Percentiles rank a stretch among this genome's conserved stretches.
Conservation (phyloP, 352 stramenopile species). For the Phytopythium boreale region DNA sequence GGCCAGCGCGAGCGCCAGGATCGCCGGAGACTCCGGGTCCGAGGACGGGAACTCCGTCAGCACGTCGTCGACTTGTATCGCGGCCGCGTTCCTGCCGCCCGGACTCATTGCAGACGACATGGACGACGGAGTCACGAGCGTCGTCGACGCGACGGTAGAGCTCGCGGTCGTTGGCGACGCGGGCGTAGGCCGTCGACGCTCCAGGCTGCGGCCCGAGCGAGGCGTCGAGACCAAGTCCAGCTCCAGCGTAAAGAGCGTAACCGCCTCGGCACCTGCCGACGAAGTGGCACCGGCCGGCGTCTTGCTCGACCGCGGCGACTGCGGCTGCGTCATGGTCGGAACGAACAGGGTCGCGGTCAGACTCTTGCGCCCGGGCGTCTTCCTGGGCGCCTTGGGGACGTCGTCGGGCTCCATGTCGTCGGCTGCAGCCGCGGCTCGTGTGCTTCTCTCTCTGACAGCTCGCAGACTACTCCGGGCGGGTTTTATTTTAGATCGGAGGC, state of each 20-base stretch:
- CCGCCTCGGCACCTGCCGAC: not conserved
- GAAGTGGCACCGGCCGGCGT: not conserved
- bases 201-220: not conserved
- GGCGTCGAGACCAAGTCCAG: slow-evolving; percentile 2
- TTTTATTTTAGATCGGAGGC: not conserved
- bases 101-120: not conserved
- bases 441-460: not conserved
- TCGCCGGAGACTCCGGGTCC: slow-evolving; percentile 36
- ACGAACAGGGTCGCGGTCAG: slow-evolving; percentile 3
- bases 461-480: not conserved
- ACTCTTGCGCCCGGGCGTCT: not conserved
- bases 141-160: not conserved
- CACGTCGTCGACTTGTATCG: slow-evolving; percentile 4
- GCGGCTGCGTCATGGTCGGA: not conserved
- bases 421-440: not conserved
- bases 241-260: not conserved
- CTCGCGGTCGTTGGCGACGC: not conserved
- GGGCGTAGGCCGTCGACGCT: not conserved
- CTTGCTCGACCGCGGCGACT: too few relatives aligned
- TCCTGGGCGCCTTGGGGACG: not conserved
- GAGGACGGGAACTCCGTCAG: slow-evolving; percentile 9
- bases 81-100: not conserved
- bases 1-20: slow-evolving; percentile 36
- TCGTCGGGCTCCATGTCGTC: not conserved
- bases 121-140: not conserved